phyloP scores from a whole-genome alignment of 192 early-diverging fungal species.

The Neocallimastix lanati region DNA sequence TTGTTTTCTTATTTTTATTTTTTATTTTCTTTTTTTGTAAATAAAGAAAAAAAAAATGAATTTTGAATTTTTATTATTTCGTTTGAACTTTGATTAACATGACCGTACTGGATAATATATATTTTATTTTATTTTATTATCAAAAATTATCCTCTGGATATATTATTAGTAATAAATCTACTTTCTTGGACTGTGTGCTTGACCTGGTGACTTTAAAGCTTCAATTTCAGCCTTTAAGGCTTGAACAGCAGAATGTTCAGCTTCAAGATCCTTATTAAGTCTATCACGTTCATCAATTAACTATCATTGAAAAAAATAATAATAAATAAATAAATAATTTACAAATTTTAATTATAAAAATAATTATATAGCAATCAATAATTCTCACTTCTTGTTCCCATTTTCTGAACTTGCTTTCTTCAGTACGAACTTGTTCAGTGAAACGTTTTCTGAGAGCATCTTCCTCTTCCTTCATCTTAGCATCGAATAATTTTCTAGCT shows the following conservation, averaged over 20 bases:
- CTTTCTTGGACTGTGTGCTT: not conserved
- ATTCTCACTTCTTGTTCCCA: constrained; percentile 84
- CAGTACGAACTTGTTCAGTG: constrained; percentile 90
- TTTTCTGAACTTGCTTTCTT: constrained; percentile 94
- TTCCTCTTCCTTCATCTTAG: constrained; percentile 97
- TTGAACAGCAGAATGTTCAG: constrained; percentile 46
- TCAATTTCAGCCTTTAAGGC: not conserved
- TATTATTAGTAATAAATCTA: not conserved
- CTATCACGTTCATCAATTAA: constrained; percentile 93
- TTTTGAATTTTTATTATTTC: no score
- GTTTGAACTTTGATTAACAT: no score
- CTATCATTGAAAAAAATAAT: constrained; percentile 9
- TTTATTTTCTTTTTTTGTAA: no score
- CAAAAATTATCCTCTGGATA: not conserved
- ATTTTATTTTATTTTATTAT: not conserved
- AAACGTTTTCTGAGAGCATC: constrained; percentile 86
- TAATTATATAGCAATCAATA: constrained; percentile 10
- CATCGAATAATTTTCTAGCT: constrained; percentile 59
- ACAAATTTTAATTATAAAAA: not conserved
- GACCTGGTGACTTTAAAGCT: not conserved
- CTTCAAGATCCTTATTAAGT: constrained; percentile 94
- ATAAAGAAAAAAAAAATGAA: no score
- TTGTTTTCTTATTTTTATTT: no score
- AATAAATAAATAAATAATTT: constrained; percentile 2
- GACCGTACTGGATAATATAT: not conserved